Conservation (phyloP, 257 asterid species). For the Dorcoceras hygrometricum region DNA sequence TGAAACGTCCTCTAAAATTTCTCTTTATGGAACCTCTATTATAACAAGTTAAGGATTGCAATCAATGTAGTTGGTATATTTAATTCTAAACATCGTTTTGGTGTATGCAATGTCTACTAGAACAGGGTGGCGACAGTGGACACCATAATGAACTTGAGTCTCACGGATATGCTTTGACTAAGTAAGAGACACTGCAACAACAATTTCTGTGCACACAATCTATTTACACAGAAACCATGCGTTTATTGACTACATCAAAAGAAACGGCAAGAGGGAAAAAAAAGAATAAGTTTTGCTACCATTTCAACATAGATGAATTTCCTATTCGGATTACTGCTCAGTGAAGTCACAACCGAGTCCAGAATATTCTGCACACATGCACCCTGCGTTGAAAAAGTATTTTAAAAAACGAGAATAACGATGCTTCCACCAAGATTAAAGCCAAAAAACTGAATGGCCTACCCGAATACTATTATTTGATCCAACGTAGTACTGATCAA, state of each 20-base stretch:
- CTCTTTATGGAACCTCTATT: not conserved
- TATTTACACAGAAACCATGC: not conserved
- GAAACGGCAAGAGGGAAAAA: not conserved
- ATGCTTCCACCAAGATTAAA: not conserved
- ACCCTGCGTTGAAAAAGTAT: conserved; percentile 53
- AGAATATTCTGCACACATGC: conserved; percentile 82
- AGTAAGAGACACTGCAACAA: not conserved
- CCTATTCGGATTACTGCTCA: conserved; percentile 63
- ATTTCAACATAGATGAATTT: conserved; percentile 83
- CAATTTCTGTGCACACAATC: not conserved
- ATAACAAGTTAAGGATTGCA: not conserved
- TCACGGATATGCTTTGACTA: not conserved
- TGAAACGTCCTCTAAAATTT: not conserved
- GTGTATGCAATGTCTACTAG: not conserved
- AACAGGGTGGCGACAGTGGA: not conserved
- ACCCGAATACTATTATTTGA: conserved; percentile 85
- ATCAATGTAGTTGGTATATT: not conserved
- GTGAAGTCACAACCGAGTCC: conserved; percentile 65
- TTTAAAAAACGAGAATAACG: not conserved
- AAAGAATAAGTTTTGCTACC: conserved; percentile 38
- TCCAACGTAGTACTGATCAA: conserved; percentile 94
- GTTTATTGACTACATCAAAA: conserved; percentile 1
- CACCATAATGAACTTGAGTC: not conserved
- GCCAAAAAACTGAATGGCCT: not conserved
- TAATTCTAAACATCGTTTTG: not conserved